Conservation (phyloP, 768 basidiomycete genomes). For the Tricholoma matsutake region DNA sequence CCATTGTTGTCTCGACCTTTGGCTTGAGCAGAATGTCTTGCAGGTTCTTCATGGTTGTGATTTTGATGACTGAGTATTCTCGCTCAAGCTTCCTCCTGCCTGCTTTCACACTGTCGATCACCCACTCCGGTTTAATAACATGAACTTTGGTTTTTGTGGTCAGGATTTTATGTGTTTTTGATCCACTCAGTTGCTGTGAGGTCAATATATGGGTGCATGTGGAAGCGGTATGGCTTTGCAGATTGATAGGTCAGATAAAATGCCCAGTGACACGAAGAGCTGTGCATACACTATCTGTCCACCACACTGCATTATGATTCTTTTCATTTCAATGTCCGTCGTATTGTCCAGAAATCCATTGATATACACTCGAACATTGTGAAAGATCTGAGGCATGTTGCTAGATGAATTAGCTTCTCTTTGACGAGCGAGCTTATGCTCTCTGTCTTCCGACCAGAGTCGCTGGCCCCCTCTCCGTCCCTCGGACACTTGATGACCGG, state of each 20-base stretch:
- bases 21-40: slow-evolving; percentile 33
- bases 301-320: slow-evolving; percentile 61
- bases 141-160: slow-evolving; percentile 49
- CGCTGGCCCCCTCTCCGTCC: slow-evolving; percentile 33
- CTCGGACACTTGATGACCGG: slow-evolving; percentile 68
- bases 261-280: neutral
- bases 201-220: slow-evolving; percentile 79
- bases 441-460: slow-evolving; percentile 41
- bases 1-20: neutral
- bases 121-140: slow-evolving; percentile 76
- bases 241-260: slow-evolving; percentile 8
- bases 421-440: slow-evolving; percentile 40
- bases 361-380: slow-evolving; percentile 60
- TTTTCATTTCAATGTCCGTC: slow-evolving; percentile 80
- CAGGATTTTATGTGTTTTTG: slow-evolving; percentile 67
- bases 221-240: slow-evolving; percentile 48
- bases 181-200: slow-evolving; percentile 65
- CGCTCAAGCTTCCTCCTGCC: slow-evolving; percentile 63
- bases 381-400: slow-evolving; percentile 29
- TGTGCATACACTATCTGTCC: slow-evolving; percentile 57
- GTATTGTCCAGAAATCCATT: slow-evolving; percentile 67
- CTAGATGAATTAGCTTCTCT: slow-evolving; percentile 19
- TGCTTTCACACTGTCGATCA: slow-evolving; percentile 59
- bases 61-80: slow-evolving; percentile 48
- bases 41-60: slow-evolving; percentile 34